Evolutionary conservation across 768 basidiomycete genomes (phyloP).

Genomic region (Fomitopsis serialis): DNA sequence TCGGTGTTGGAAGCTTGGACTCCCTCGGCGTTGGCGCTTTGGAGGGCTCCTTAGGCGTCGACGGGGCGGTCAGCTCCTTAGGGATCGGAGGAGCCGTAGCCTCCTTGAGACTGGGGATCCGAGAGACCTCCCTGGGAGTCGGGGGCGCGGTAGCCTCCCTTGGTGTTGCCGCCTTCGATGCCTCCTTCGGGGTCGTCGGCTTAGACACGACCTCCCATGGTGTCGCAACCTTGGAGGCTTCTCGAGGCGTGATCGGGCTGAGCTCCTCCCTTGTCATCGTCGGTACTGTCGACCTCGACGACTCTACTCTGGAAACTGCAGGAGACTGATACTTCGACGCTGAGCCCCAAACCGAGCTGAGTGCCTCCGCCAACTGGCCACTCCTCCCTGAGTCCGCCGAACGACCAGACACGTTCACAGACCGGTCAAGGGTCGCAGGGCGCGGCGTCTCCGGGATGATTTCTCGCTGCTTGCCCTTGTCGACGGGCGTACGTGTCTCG

Average conservation of each 20-base stretch:
- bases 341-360: conserved; percentile 45
- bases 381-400: conserved; percentile 31
- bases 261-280: background rate
- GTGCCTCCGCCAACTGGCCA: conserved; percentile 34
- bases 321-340: conserved; percentile 8
- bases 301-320: background rate
- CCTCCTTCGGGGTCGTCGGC: conserved; percentile 10
- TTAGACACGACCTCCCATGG: conserved; percentile 6
- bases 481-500: conserved; percentile 10
- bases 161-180: conserved; percentile 16
- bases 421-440: conserved; percentile 27
- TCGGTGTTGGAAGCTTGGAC: conserved; percentile 5
- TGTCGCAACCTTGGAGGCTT: conserved; percentile 10
- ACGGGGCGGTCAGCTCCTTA: conserved; percentile 9
- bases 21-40: conserved; percentile 13
- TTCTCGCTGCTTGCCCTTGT: conserved; percentile 25
- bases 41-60: conserved; percentile 12
- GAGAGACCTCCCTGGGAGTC: conserved; percentile 6
- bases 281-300: background rate
- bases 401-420: conserved; percentile 23
- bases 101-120: conserved; percentile 6
- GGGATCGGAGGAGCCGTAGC: conserved; percentile 13
- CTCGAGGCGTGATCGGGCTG: conserved; percentile 7
- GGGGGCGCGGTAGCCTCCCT: conserved; percentile 7
- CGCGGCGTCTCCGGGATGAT: conserved; percentile 13